Evolutionary conservation across 352 stramenopile species (phyloP), one percentile per base, ranked within the genome.

Genomic region (Globisporangium okanoganense): DNA sequence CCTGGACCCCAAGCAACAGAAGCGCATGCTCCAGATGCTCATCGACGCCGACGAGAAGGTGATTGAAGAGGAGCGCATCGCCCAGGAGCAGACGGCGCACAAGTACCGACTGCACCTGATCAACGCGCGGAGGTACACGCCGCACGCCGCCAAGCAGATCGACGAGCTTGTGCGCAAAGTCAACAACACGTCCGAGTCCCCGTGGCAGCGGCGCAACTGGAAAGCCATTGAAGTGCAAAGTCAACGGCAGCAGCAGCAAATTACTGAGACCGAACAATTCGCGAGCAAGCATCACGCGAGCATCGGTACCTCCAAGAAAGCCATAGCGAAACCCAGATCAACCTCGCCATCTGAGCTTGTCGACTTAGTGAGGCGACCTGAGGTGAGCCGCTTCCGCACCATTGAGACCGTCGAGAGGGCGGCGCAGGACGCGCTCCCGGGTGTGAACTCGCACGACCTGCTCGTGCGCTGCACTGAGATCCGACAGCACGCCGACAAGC

Each of bases 191-290:
- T 20, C 54, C 31, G 44, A 58, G 36, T 93, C 81, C 0, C 79
- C 81, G 12, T 93, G 84, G 84, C 84, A 93, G 62, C 67, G 72
- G n/a, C 79, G 84, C 50, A 91, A 91, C 51, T 87, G 75, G 75
- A 72, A 65, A 57, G 68, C 76, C 0, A 76, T 66, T 22, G 63
- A 70, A 24, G 45, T 58, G 18, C 22, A 52, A 29, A 41, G 52
- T 2, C 36, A 29, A n/a, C 47, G n/a, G 14, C 35, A 14, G 20
- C 47, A 55, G 20, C 48, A 40, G 29, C 48, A 54, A 38, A 16
- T 27, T 16, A 16, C 16, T 2, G 36, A 43, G 5, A 5, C 3
- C 7, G 20, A 38, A 18, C 12, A 55, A 4, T 20, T 14, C 9
- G 7, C 45, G 12, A 7, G 14, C 4, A 24, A 40, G 5, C 40